These are phyloP conservation scores for Angomonas ambiguus DNA, from an alignment of 208 protist species.

Conservation along the genomic window DNA sequence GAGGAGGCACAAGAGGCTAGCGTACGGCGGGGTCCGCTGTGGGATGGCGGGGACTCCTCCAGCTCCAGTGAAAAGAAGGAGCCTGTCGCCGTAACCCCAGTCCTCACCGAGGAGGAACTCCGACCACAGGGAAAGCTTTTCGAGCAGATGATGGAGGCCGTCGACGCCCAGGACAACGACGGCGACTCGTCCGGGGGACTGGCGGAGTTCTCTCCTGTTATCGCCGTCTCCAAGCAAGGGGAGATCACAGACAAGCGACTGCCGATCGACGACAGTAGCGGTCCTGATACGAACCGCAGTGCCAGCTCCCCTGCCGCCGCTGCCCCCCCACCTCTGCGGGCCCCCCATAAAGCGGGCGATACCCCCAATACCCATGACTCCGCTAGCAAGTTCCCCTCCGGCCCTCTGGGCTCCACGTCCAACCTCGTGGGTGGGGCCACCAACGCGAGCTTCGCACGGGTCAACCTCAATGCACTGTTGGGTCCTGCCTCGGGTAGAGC, in stretches of 20 bases:
- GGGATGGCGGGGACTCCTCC: background rate
- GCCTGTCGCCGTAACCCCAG: background rate
- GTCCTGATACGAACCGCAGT: too few relatives aligned
- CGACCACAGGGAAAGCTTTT: background rate
- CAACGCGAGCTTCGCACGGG: constrained; percentile 20
- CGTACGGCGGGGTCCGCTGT: too few relatives aligned
- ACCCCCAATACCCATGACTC: background rate
- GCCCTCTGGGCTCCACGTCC: background rate
- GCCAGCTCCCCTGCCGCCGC: background rate
- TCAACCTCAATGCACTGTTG: constrained; percentile 16
- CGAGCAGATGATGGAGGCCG: background rate
- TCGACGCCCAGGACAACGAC: background rate
- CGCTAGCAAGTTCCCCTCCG: background rate
- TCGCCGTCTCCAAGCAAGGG: background rate
- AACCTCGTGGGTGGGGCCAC: constrained; percentile 3
- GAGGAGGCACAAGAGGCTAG: too few relatives aligned
- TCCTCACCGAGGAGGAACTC: background rate
- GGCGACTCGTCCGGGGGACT: background rate
- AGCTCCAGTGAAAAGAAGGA: background rate
- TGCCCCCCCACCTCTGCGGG: too few relatives aligned
- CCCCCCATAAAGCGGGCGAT: background rate
- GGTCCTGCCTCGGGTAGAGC: background rate
- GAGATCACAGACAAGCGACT: background rate
- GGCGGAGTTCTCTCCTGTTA: background rate
- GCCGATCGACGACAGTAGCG: too few relatives aligned